A percentile compares a stretch with the other conserved stretches of the same genome.
phyloP scores from a whole-genome alignment of 106 monocot species.

The Dioscorea dumetorum region DNA sequence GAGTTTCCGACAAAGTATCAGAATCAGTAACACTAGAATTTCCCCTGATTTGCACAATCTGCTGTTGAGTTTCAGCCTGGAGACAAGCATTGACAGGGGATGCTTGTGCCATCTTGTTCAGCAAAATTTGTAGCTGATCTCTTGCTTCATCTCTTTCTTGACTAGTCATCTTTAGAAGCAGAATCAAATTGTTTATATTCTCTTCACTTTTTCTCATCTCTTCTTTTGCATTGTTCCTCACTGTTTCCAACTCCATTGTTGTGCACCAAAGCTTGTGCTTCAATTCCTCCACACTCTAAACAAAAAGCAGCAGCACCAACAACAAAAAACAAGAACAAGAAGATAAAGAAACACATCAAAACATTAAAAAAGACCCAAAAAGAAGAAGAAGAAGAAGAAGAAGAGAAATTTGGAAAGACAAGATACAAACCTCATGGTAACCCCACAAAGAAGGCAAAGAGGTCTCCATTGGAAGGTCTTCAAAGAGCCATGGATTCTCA shows the following conservation, averaged over 20 bases:
- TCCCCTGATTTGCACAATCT: neutral
- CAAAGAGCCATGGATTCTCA: constrained; percentile 5
- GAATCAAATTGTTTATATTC: constrained; percentile 5
- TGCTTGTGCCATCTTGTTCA: neutral
- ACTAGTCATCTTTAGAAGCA: constrained; percentile 6
- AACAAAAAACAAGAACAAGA: neutral
- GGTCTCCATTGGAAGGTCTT: constrained; percentile 8
- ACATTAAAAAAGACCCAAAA: neutral
- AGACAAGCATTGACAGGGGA: neutral
- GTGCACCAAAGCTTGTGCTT: constrained; percentile 6
- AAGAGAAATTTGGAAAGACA: neutral
- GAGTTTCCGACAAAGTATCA: constrained; percentile 12
- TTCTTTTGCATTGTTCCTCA: neutral
- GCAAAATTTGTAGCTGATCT: constrained; percentile 9
- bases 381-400: neutral
- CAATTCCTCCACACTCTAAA: constrained; percentile 5
- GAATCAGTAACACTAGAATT: constrained; percentile 8
- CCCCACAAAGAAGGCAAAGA: constrained; percentile 8
- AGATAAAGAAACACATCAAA: neutral
- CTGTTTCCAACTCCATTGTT: constrained; percentile 4
- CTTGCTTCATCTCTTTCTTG: constrained; percentile 10
- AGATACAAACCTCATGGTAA: constrained; percentile 11
- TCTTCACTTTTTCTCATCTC: neutral
- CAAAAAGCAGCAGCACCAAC: neutral
- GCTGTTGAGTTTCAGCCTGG: neutral